Base-by-base conservation (phyloP, 257 asterid species). In the Galeopsis tetrahit region DNA sequence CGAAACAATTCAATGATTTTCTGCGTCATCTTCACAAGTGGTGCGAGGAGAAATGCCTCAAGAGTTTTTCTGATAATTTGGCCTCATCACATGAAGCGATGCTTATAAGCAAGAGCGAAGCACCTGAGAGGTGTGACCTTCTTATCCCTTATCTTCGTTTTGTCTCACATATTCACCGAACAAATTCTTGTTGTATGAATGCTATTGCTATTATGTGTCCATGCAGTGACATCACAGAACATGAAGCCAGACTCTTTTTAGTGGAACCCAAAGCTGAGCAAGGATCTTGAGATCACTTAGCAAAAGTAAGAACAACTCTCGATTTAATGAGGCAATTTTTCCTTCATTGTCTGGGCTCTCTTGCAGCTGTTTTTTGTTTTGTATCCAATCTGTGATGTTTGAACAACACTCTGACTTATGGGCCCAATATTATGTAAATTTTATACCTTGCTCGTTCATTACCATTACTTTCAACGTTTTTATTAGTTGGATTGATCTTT, bases 1-100 rank as follows among this genome's bases (percentile, higher is more conserved):
- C 97, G 7, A 84, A 84, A 68, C 92, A 85, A 84, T 94, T 91
- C 82, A 91, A 91, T 68, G 93, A 91, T 40, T 88, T 94, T 81
- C 64, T 89, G 74, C 75, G 36, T 70, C 83, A 65, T 72, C 85
- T 94, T 32, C 74, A 68, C 79, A 80, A 83, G 64, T 83, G 80
- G 79, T 88, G 91, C 85, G 80, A 70, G 64, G 86, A 81, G 72
- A 88, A 81, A 79, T 75, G 75, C 81, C 84, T 84, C 15, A 64
- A 77, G 66, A 82, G 84, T 77, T 85, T 88, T 69, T 62, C 75
- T 3, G 83, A 88, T 5, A 79, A 72, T 71, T 78, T 94, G 71
- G 82, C 84, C 38, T 72, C 86, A 44, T 72, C 86, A 44, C 83
- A 80, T 31, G 81, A 70, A 11, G 43, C 90, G 71, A 78, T 71